These are phyloP conservation scores for Biancaea sappan DNA, from an alignment of 306 rosid species.

Conservation along the genomic window DNA sequence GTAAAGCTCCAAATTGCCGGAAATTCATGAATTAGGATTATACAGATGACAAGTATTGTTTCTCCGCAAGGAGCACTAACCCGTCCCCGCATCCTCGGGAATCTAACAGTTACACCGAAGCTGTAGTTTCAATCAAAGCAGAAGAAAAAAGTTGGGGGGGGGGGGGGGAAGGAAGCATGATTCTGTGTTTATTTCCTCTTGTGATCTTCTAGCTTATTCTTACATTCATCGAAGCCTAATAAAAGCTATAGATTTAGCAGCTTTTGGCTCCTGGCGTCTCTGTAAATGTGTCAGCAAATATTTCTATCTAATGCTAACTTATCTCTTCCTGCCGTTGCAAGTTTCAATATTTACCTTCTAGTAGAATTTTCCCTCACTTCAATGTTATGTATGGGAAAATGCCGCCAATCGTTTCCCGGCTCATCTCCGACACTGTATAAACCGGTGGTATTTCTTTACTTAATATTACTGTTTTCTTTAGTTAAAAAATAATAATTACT, in stretches of 20 bases:
- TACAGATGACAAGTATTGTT: constrained; percentile 60
- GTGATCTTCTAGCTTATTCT: constrained; percentile 30
- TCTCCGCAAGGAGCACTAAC: constrained; percentile 72
- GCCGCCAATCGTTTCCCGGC: too few species aligned
- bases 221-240: constrained; percentile 45
- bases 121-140: constrained; percentile 41
- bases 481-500: too few species aligned
- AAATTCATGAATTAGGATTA: constrained; percentile 83
- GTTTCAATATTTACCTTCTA: background rate
- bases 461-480: too few species aligned
- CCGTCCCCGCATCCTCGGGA: constrained; percentile 45
- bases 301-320: constrained; percentile 29
- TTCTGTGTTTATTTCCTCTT: constrained; percentile 2
- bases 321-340: constrained; percentile 3
- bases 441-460: too few species aligned
- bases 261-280: constrained; percentile 42
- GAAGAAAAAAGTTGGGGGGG: constrained; percentile 20
- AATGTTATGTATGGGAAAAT: too few species aligned
- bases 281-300: constrained; percentile 37
- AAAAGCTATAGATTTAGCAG: constrained; percentile 48
- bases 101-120: constrained; percentile 58
- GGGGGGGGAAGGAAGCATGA: constrained; percentile 19
- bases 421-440: too few species aligned
- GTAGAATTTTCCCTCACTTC: too few species aligned
- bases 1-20: constrained; percentile 84